Evolutionary conservation across 352 stramenopile genomes (phyloP).

Genomic region (Elongisporangium prolatum): DNA sequence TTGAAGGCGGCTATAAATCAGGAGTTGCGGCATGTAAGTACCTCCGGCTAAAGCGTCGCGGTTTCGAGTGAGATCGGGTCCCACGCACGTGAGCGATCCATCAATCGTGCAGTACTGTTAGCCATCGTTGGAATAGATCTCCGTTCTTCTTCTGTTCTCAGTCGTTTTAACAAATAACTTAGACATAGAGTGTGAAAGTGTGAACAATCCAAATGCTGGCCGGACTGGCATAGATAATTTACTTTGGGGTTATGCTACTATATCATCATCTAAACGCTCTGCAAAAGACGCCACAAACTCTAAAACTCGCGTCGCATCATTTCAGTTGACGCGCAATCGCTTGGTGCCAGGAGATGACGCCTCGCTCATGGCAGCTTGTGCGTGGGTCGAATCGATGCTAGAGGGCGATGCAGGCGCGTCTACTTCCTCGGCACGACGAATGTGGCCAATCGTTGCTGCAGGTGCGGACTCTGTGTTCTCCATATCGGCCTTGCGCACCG

Average conservation of each 20-base stretch:
- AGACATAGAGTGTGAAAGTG: not conserved
- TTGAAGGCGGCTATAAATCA: not conserved
- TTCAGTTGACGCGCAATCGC: constrained; percentile 22
- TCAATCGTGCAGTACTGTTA: not conserved
- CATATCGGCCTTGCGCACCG: constrained; percentile 31
- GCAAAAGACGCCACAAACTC: not conserved
- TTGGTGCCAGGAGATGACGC: constrained; percentile 16
- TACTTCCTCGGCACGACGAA: constrained; percentile 4
- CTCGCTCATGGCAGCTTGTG: constrained; percentile 6
- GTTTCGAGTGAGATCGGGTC: not conserved
- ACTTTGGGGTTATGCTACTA: not conserved
- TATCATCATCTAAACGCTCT: not conserved
- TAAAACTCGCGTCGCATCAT: constrained; percentile 1
- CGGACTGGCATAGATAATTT: not conserved
- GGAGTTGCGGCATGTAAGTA: not conserved
- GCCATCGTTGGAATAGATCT: too few relatives aligned
- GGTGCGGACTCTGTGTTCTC: not conserved
- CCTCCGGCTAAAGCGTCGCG: not conserved
- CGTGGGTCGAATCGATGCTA: constrained; percentile 5
- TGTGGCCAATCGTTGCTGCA: constrained; percentile 4
- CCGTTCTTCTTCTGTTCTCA: not conserved
- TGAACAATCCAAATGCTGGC: not conserved
- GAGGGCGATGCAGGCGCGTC: not conserved
- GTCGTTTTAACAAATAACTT: not conserved
- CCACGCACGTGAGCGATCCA: not conserved